Base-by-base conservation (phyloP, 345 rosid genomes). In the Hibiscus syriacus region DNA sequence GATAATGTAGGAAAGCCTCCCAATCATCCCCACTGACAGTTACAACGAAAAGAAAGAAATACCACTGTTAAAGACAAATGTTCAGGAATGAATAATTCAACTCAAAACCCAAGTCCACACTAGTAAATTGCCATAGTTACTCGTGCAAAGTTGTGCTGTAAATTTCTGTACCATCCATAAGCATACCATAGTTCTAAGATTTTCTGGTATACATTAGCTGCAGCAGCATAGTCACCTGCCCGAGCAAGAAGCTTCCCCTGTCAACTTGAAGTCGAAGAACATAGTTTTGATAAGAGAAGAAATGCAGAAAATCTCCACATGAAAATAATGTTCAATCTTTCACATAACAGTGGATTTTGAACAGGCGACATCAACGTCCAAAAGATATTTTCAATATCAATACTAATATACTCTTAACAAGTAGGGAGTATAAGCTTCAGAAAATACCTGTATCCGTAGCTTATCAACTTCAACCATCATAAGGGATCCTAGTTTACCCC, bases 1-100 rank as follows among this genome's bases (percentile, higher is more conserved):
- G n/a, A n/a, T n/a, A n/a, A n/a, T n/a, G n/a, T n/a, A n/a, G n/a
- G n/a, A n/a, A n/a, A 81, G 88, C 85, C 79, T 90, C 92, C 97
- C 97, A 89, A 75, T 94, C 99, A 81, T 94, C 99, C 80, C 95
- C 92, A 85, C 99, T 91, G 91, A 76, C 83, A 75, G 76, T 74
- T 41, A 49, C 41, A 49, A 19, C 5, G 30, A 65, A 46, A 65
- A 23, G 30, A 78, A 79, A 55, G 67, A 67, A 64, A 41, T 48
- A 80, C 74, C 70, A 83, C n/a, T n/a, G n/a, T n/a, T n/a, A n/a
- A n/a, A n/a, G n/a, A n/a, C n/a, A n/a, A n/a, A n/a, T n/a, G n/a
- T n/a, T n/a, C n/a, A n/a, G n/a, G 39, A 77, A 55, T 75, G 55
- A 19, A 66, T 67, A 65, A 27, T 48, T 45, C 60, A 74, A 19